Evolutionary conservation across 495 filamentous ascomycete genomes (phyloP).

Genomic region (Lasiosphaeria ovina): DNA sequence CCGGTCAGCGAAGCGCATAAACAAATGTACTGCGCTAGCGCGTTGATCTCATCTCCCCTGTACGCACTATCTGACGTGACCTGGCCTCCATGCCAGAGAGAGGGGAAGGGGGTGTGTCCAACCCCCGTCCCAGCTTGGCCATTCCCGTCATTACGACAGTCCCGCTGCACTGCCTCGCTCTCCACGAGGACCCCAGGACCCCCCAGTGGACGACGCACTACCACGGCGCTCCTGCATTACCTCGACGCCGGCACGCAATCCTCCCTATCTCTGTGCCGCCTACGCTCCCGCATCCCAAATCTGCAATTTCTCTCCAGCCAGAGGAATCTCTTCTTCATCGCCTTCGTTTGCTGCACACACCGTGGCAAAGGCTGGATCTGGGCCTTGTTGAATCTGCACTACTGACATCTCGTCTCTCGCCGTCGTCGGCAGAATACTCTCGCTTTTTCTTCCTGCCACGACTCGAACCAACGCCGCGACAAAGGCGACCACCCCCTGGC

Average conservation of each 20-base stretch:
- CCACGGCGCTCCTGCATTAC: constrained; percentile 3
- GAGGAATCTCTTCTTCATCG: constrained; percentile 7
- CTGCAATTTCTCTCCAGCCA: constrained; percentile 4
- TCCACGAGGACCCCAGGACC: neutral
- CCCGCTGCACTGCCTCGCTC: constrained; percentile 6
- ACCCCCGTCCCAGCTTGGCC: constrained; percentile 7
- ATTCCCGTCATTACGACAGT: constrained; percentile 6
- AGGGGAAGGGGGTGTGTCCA: neutral
- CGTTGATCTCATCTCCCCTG: constrained; percentile 21
- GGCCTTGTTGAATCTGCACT: neutral
- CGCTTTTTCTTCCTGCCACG: constrained; percentile 27
- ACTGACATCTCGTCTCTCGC: neutral
- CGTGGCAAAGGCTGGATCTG: constrained; percentile 7
- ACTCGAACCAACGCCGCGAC: constrained; percentile 11
- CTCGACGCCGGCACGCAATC: neutral
- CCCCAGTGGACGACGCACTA: neutral
- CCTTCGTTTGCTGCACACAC: constrained; percentile 9
- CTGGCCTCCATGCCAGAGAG: neutral
- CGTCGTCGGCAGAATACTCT: constrained; percentile 26
- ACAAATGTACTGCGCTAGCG: constrained; percentile 3
- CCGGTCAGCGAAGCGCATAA: neutral
- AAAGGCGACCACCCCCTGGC: neutral
- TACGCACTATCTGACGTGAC: constrained; percentile 22
- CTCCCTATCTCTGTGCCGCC: too few relatives aligned
- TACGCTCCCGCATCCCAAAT: neutral